Conservation (phyloP, 2,329 filamentous ascomycete genomes). For the Fusarium sp. region DNA sequence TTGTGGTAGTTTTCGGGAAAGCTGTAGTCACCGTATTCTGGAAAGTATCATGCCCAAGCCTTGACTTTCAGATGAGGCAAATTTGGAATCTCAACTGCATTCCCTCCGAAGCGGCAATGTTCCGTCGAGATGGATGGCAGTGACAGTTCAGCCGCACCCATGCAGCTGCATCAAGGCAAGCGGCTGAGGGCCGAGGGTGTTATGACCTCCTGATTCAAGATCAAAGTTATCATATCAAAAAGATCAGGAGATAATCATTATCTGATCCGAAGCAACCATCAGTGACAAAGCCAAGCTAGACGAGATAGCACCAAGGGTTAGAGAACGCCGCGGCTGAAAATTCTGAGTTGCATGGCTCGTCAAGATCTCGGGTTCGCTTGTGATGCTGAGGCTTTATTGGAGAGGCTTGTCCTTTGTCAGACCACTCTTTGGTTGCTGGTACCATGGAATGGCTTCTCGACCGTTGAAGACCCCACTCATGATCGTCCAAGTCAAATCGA, state of each 20-base stretch:
- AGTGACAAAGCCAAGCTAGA: not conserved
- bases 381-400: not conserved
- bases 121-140: constrained; percentile 1
- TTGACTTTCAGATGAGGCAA: not conserved
- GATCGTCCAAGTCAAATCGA: constrained; percentile 3
- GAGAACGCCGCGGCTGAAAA: constrained; percentile 13
- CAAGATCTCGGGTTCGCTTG: not conserved
- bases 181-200: not conserved
- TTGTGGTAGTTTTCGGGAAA: not conserved
- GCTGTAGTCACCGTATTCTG: not conserved
- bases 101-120: not conserved
- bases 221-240: constrained; percentile 36
- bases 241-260: constrained; percentile 29
- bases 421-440: not conserved
- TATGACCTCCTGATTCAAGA: constrained; percentile 1
- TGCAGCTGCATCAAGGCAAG: not conserved
- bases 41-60: not conserved
- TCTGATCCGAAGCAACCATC: constrained; percentile 17
- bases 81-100: constrained; percentile 11
- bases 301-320: not conserved
- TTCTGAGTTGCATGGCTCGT: not conserved
- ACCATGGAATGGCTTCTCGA: constrained; percentile 34
- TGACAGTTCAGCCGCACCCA: constrained; percentile 16
- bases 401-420: not conserved
- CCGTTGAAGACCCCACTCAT: constrained; percentile 26